phyloP scores from a whole-genome alignment of 2,329 filamentous ascomycete genomes.

The Stachybotrys chartarum region DNA sequence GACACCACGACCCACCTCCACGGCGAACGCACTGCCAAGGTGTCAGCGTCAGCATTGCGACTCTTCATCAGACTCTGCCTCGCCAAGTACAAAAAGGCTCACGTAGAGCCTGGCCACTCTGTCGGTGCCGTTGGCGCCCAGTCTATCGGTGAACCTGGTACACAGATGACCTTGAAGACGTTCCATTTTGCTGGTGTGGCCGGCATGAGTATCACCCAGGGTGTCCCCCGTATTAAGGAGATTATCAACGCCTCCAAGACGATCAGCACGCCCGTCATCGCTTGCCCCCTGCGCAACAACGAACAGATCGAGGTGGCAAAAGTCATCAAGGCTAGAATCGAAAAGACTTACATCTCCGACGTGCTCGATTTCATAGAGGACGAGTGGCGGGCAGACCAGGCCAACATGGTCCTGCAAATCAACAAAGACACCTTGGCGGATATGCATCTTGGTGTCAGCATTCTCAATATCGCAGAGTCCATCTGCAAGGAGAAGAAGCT shows the following conservation, averaged over 20 bases:
- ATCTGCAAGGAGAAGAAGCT: conserved; percentile 80
- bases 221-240: conserved; percentile 99
- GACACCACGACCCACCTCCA: conserved; percentile 26
- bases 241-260: conserved; percentile 96
- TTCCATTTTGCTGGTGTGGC: conserved; percentile 99
- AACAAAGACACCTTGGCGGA: conserved; percentile 72
- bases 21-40: conserved; percentile 71
- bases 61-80: conserved; percentile 77
- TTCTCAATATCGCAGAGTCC: conserved; percentile 65
- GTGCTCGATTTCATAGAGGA: conserved; percentile 77
- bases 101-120: conserved; percentile 89
- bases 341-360: conserved; percentile 87
- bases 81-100: conserved; percentile 83
- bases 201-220: conserved; percentile 98
- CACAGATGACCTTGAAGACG: conserved; percentile 98
- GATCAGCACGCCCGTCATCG: conserved; percentile 93
- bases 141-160: conserved; percentile 96
- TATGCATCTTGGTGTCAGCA: conserved; percentile 72
- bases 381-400: conserved; percentile 69
- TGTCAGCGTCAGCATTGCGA: conserved; percentile 66
- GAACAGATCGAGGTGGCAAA: conserved; percentile 71
- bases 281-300: conserved; percentile 73
- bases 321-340: conserved; percentile 86
- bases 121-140: conserved; percentile 95
- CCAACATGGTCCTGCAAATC: conserved; percentile 74